Evolutionary conservation across 176 grass and related monocot genomes (phyloP).

Genomic region (Cymbopogon citratus): DNA sequence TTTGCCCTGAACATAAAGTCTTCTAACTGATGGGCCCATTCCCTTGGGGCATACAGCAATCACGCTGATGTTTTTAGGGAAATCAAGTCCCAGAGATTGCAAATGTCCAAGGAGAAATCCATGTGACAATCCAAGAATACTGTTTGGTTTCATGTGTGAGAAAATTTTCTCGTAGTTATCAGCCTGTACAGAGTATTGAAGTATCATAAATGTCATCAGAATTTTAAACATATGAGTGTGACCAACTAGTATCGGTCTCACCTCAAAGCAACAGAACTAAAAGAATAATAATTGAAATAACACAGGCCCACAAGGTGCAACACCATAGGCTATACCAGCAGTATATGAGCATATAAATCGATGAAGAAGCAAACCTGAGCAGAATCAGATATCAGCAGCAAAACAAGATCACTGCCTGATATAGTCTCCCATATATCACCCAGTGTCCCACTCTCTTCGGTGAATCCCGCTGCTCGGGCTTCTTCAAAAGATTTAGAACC

Average conservation of each 20-base stretch:
- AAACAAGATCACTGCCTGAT: slow-evolving; percentile 62
- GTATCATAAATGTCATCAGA: background rate
- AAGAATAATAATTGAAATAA: background rate
- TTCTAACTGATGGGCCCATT: slow-evolving; percentile 83
- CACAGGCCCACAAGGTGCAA: background rate
- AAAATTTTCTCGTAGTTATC: slow-evolving; percentile 89
- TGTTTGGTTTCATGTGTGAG: slow-evolving; percentile 88
- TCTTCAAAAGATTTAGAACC: slow-evolving; percentile 77
- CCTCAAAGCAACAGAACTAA: background rate
- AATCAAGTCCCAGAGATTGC: slow-evolving; percentile 65
- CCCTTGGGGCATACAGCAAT: slow-evolving; percentile 86
- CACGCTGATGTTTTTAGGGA: slow-evolving; percentile 77
- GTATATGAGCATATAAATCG: slow-evolving; percentile 1
- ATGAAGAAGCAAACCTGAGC: slow-evolving; percentile 54
- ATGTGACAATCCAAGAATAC: slow-evolving; percentile 79
- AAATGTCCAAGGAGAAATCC: slow-evolving; percentile 85
- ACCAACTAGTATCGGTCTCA: background rate
- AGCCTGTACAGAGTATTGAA: slow-evolving; percentile 31
- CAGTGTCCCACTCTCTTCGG: slow-evolving; percentile 68
- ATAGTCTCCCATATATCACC: slow-evolving; percentile 51
- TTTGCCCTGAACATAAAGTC: slow-evolving; percentile 87
- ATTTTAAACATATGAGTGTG: background rate
- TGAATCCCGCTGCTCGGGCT: slow-evolving; percentile 59
- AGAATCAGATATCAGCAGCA: slow-evolving; percentile 82
- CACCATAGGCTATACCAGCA: background rate